phyloP scores from a whole-genome alignment of 768 basidiomycete species.

The Floccularia luteovirens region DNA sequence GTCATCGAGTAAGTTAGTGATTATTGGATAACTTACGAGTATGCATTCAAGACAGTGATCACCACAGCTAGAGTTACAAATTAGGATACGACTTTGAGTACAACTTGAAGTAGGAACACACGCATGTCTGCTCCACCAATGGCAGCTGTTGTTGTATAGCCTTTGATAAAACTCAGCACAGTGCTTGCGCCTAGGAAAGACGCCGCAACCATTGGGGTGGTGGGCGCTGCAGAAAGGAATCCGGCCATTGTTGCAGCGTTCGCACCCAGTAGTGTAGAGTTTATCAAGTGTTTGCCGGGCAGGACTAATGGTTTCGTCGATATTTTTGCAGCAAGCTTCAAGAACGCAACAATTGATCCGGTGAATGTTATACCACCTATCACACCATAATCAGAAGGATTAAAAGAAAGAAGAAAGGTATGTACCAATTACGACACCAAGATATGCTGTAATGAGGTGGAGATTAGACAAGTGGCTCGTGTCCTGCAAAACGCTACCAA shows the following conservation, averaged over 20 bases:
- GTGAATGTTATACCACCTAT: slow-evolving; percentile 81
- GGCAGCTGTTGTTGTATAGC: slow-evolving; percentile 84
- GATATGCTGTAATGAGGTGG: slow-evolving; percentile 79
- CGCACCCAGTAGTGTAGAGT: slow-evolving; percentile 59
- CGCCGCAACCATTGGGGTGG: slow-evolving; percentile 69
- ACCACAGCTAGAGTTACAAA: slow-evolving; percentile 56
- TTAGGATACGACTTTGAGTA: slow-evolving; percentile 4
- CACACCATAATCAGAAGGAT: neutral
- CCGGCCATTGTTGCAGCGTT: slow-evolving; percentile 72
- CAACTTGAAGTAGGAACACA: slow-evolving; percentile 27
- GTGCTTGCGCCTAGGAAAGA: slow-evolving; percentile 71
- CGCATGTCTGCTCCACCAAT: slow-evolving; percentile 94
- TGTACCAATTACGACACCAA: slow-evolving; percentile 78
- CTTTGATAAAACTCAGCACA: slow-evolving; percentile 75
- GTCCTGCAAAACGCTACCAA: slow-evolving; percentile 73
- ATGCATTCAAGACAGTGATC: slow-evolving; percentile 86
- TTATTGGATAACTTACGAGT: slow-evolving; percentile 41
- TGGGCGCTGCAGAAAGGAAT: slow-evolving; percentile 63
- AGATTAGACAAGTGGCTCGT: slow-evolving; percentile 60
- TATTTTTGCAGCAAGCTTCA: slow-evolving; percentile 82
- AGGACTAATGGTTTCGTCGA: slow-evolving; percentile 64
- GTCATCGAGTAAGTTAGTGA: neutral
- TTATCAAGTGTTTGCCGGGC: slow-evolving; percentile 75
- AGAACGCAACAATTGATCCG: slow-evolving; percentile 83
- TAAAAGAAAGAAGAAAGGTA: neutral